Base-by-base conservation (phyloP, 108 stramenopile species). In the Conticribra guillardii region DNA sequence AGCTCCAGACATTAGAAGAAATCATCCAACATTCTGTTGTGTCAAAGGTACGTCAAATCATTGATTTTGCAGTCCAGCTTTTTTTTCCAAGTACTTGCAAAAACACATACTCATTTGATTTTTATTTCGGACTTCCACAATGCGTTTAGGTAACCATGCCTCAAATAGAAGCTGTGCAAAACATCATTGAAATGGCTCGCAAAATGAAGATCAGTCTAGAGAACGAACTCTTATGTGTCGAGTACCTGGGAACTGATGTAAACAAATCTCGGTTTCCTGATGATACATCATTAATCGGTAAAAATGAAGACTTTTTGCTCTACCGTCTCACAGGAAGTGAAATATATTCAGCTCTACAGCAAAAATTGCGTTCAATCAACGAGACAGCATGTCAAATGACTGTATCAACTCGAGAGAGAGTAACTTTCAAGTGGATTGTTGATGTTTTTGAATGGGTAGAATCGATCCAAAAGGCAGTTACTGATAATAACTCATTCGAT, bases 401-500 rank as follows among this genome's bases (percentile, higher is more conserved):
- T 26, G 84, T 88, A 5, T 71, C 74, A 27, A 93, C 92, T 2
- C 67, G 78, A 18, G 89, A 88, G 37, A 93, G 88, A 56, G 78
- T 80, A 34, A 74, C 87, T 0, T 86, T 89, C 54, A 76, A 82
- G n/a, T 93, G 92, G 92, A 85, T 93, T 27, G 30, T 66, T 22
- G 58, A 66, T n/a, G 74, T 87, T 1, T 82, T 86, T 23, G 31
- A 58, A 27, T 93, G 92, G 92, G 87, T 93, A 18, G 83, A 87
- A 17, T 51, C 62, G 4, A 44, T 90, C 16, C 54, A 59, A 29
- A 54, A 69, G 53, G 76, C 64, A 2, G 81, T 89, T 16, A 61
- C 69, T 29, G 28, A 33, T 1, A 48, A 61, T 34, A 69, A 69
- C 23, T 53, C 72, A 7, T 56, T 71, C 41, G 81, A 62, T n/a